Evolutionary conservation across 192 early-diverging fungal genomes (phyloP).

Genomic region (Kickxella alabastrina): DNA sequence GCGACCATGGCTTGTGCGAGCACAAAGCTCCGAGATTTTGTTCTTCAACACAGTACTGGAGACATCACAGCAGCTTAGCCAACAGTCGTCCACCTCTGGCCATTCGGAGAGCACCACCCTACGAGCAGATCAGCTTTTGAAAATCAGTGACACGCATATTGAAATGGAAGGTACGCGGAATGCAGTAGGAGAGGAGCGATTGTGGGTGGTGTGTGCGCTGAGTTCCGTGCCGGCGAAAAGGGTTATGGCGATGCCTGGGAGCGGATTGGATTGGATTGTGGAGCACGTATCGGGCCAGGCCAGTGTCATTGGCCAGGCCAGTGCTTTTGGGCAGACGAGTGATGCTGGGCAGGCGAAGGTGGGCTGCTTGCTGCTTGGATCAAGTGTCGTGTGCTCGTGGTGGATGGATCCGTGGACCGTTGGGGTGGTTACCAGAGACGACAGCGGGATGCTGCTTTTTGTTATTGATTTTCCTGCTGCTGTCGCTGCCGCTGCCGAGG

Average conservation of each 20-base stretch:
- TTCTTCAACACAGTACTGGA: conserved; percentile 41
- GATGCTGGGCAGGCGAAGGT: too few species aligned
- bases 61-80: not conserved
- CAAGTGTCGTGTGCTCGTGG: conserved; percentile 23
- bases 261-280: not conserved
- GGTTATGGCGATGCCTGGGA: not conserved
- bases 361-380: too few species aligned
- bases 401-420: conserved; percentile 12
- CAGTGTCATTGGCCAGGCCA: not conserved
- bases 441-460: conserved; percentile 8
- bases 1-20: conserved; percentile 24
- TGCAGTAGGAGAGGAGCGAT: too few species aligned
- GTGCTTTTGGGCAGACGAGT: too few species aligned
- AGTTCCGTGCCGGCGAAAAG: not conserved
- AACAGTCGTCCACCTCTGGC: too few species aligned
- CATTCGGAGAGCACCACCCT: too few species aligned
- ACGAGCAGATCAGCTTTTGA: not conserved
- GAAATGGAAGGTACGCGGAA: not conserved
- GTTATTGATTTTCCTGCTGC: too few species aligned
- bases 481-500: too few species aligned
- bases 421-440: conserved; percentile 12
- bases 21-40: conserved; percentile 28
- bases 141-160: too few species aligned
- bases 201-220: not conserved
- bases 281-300: conserved; percentile 5